phyloP scores from a whole-genome alignment of 345 rosid genomes.

The Adansonia digitata region DNA sequence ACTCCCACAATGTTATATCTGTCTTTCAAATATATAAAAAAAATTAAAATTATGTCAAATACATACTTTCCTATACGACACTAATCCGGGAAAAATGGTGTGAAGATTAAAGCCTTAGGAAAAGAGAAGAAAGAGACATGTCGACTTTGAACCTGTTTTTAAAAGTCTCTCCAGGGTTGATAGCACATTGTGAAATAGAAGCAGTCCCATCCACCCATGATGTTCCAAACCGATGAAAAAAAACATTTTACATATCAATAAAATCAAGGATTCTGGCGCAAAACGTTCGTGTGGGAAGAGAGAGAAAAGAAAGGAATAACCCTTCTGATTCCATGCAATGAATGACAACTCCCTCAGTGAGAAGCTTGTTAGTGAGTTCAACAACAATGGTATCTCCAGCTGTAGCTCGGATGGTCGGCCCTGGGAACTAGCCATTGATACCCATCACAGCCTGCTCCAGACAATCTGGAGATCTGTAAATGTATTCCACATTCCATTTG shows the following conservation, averaged over 20 bases:
- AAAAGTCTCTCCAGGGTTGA: constrained; percentile 76
- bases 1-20: neutral
- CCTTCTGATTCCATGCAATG: constrained; percentile 97
- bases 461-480: constrained; percentile 67
- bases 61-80: neutral
- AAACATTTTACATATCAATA: neutral
- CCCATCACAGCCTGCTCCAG: constrained; percentile 54
- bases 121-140: constrained; percentile 13
- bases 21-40: too few species aligned
- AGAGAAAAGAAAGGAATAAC: constrained; percentile 15
- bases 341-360: constrained; percentile 75
- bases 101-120: neutral
- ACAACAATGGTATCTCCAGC: constrained; percentile 62
- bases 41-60: neutral
- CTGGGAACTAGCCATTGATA: constrained; percentile 82
- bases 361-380: constrained; percentile 56
- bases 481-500: constrained; percentile 64
- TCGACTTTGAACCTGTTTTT: constrained; percentile 61
- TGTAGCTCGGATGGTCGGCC: constrained; percentile 62
- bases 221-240: constrained; percentile 47
- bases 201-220: constrained; percentile 95
- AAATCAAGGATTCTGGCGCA: neutral
- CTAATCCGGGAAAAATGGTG: neutral
- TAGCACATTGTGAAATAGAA: constrained; percentile 66
- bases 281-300: too few species aligned